Base-by-base conservation (phyloP, 2,329 filamentous ascomycete genomes). In the Cladosporium cucumerinum region DNA sequence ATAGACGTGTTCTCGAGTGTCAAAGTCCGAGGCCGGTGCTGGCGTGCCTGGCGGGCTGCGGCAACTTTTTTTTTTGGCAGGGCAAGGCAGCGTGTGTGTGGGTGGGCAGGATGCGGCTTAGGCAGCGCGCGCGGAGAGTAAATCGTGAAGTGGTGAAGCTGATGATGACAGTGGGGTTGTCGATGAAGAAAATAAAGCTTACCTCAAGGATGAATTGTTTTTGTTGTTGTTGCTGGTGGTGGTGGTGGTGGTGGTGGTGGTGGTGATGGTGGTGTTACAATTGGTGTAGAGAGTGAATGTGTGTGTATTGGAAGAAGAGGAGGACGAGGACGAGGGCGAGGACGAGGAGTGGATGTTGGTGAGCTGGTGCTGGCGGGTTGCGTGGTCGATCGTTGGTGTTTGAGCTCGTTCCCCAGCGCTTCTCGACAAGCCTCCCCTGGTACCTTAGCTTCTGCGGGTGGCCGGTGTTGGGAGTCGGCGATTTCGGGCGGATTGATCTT, bases 1-100 rank as follows among this genome's bases (percentile, higher is more conserved):
- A 62, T 55, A 25, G 49, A 55, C 49, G 60, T 43, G 32, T 62
- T 62, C 49, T 62, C 60, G 60, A 62, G 51, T 43, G 49, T 52
- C 48, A 43, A 54, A 62, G 60, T 54, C 60, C 60, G 60, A 62
- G 32, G 60, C 60, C 60, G 60, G 48, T 21, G 39, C 36, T 26
- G 23, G 57, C 30, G 43, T 61, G 28, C 58, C 58, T 61, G 58
- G 49, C 18, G 18, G 28, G 51, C 7, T 34, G 60, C 60, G 60
- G 60, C 49, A 54, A 55, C 49, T 62, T 62, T 61, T 62, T 36
- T 62, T 62, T 61, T 62, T 36, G 59, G 39, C 57, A 49, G 59
- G 59, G 59, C 28, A 46, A 23, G 55, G 14, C n/a, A 34, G 32
- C 32, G 55, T 12, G 36, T n/a, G 26, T n/a, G 55, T 46, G n/a